phyloP scores from a whole-genome alignment of 2,329 filamentous ascomycete species.

The Fusarium beomiforme region DNA sequence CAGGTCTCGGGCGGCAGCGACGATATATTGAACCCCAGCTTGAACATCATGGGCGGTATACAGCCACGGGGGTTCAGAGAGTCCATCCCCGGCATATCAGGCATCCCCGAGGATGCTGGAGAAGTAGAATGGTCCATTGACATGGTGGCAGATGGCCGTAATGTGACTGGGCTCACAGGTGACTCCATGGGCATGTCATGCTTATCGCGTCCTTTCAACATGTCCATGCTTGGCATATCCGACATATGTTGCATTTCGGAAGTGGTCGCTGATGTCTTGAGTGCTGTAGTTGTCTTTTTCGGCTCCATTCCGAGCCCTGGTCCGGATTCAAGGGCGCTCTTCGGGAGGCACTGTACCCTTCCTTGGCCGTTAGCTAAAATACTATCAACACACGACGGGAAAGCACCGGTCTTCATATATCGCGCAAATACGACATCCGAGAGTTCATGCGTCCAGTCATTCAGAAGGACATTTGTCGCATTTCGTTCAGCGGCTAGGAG shows the following conservation, averaged over 20 bases:
- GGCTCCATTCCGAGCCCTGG: not conserved
- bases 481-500: not conserved
- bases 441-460: not conserved
- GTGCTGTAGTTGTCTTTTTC: too few species aligned
- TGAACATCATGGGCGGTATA: not conserved
- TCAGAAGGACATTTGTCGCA: not conserved
- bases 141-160: too few species aligned
- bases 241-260: too few species aligned
- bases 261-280: too few species aligned
- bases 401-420: not conserved
- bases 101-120: not conserved
- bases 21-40: not conserved
- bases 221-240: too few species aligned
- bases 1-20: not conserved
- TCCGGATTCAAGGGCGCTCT: not conserved
- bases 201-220: too few species aligned
- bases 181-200: too few species aligned
- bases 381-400: not conserved
- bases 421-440: not conserved
- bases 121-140: too few species aligned
- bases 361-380: not conserved
- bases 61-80: not conserved
- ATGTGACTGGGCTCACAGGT: too few species aligned
- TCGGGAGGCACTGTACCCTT: not conserved
- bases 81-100: not conserved